Conservation (phyloP, 352 stramenopile species). For the Pythium chondricola region DNA sequence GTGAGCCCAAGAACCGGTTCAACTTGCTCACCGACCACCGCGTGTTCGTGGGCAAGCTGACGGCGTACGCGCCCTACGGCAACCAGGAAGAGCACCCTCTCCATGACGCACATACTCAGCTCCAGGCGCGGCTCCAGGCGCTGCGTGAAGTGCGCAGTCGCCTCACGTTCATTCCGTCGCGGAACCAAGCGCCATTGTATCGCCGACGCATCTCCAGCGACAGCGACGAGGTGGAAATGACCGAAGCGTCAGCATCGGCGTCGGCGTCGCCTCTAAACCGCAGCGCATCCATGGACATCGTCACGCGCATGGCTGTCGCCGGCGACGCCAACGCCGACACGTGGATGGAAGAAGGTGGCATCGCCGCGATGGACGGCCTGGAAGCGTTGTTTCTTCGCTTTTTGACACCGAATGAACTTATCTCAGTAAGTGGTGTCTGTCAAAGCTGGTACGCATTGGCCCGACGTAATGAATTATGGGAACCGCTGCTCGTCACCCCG, state of each 20-base stretch:
- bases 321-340: conserved; percentile 16
- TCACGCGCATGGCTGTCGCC: conserved; percentile 42
- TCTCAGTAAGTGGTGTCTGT: conserved; percentile 44
- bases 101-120: conserved; percentile 42
- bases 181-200: not conserved
- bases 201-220: not conserved
- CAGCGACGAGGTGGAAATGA: conserved; percentile 1
- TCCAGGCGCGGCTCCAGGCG: conserved; percentile 51
- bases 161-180: conserved; percentile 36
- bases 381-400: conserved; percentile 64
- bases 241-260: not conserved
- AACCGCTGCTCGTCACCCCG: conserved; percentile 50
- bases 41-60: too few relatives aligned
- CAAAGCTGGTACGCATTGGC: conserved; percentile 46
- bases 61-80: conserved; percentile 52
- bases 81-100: conserved; percentile 54
- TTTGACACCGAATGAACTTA: conserved; percentile 35
- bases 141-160: conserved; percentile 38
- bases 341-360: conserved; percentile 22
- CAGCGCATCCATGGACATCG: conserved; percentile 37
- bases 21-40: too few relatives aligned
- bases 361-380: conserved; percentile 44
- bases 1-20: not conserved
- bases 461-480: conserved; percentile 58
- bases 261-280: not conserved